Conservation (phyloP, 2,329 filamentous ascomycete genomes). For the Fusarium circinatum region DNA sequence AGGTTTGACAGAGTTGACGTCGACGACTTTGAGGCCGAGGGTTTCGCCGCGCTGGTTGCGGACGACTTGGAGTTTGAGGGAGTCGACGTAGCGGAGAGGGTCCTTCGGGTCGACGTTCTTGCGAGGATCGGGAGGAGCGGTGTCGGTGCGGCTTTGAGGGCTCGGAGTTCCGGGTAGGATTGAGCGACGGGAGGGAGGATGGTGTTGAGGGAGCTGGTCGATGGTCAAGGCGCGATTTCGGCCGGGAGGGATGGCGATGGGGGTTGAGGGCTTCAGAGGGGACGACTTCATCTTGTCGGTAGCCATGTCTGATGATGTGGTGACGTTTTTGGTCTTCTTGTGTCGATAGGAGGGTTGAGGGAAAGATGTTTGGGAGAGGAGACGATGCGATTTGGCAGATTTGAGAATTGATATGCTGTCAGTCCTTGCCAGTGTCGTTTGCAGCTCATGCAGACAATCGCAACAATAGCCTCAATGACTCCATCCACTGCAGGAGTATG, state of each 20-base stretch:
- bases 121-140: too few species aligned
- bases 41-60: neutral
- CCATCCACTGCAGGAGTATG: neutral
- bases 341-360: neutral
- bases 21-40: neutral
- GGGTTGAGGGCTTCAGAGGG: neutral
- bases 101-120: too few species aligned
- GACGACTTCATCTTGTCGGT: neutral
- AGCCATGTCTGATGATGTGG: neutral
- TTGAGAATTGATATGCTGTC: neutral
- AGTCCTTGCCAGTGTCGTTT: neutral
- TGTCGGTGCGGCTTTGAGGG: neutral
- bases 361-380: neutral
- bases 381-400: neutral
- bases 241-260: neutral
- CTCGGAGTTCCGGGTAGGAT: neutral
- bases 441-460: neutral
- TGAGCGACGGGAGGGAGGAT: neutral
- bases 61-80: slow-evolving; percentile 11
- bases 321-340: too few species aligned
- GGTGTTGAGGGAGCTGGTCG: neutral
- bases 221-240: neutral
- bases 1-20: neutral
- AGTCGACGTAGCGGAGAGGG: slow-evolving; percentile 12
- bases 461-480: neutral